These are phyloP conservation scores for Phytophthora pini DNA, from an alignment of 352 stramenopile genomes.

Conservation along the genomic window DNA sequence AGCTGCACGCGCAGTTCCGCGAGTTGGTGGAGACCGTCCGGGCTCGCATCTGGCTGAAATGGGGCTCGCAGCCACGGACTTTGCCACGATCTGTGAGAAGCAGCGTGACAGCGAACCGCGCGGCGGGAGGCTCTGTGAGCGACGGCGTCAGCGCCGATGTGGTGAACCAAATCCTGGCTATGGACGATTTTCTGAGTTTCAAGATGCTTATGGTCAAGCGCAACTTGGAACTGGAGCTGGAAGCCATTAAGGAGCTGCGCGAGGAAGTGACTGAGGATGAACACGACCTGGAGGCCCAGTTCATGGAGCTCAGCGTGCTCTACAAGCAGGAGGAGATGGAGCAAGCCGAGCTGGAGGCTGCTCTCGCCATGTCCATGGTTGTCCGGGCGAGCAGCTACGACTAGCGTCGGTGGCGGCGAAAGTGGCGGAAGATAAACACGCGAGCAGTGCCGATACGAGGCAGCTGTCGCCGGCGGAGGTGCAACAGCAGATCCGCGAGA, in stretches of 20 bases:
- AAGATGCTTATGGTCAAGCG: slow-evolving; percentile 94
- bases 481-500: slow-evolving; percentile 63
- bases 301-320: slow-evolving; percentile 86
- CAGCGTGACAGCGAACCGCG: slow-evolving; percentile 53
- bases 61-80: slow-evolving; percentile 83
- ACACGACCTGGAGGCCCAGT: slow-evolving; percentile 63
- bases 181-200: slow-evolving; percentile 92
- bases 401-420: slow-evolving; percentile 62
- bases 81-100: slow-evolving; percentile 83
- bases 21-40: slow-evolving; percentile 77
- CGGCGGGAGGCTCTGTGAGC: slow-evolving; percentile 21
- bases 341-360: slow-evolving; percentile 77
- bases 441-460: slow-evolving; percentile 33
- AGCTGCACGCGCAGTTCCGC: slow-evolving; percentile 85
- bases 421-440: slow-evolving; percentile 68
- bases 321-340: slow-evolving; percentile 91
- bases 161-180: slow-evolving; percentile 89
- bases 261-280: slow-evolving; percentile 52
- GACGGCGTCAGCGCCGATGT: slow-evolving; percentile 69
- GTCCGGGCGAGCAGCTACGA: slow-evolving; percentile 72
- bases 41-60: slow-evolving; percentile 86
- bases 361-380: slow-evolving; percentile 78
- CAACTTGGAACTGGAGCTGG: slow-evolving; percentile 91
- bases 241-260: slow-evolving; percentile 84
- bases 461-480: slow-evolving; percentile 58